Percentiles rank a stretch among this genome's conserved stretches.
These are phyloP conservation scores for Smittium culicis DNA, from an alignment of 371 early-diverging fungal species.

Conservation along the genomic window DNA sequence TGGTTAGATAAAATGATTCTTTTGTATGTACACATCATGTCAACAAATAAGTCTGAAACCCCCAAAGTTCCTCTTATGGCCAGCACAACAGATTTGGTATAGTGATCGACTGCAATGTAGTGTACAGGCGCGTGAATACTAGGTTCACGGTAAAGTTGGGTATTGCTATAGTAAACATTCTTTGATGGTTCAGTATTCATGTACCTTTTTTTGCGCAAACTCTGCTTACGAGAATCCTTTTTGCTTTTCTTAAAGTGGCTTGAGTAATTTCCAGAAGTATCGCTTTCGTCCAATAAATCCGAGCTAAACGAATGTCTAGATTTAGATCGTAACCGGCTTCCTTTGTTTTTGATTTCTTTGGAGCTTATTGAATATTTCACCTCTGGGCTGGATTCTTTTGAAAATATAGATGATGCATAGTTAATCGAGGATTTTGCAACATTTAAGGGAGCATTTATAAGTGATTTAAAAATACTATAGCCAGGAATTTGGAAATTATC, in stretches of 20 bases:
- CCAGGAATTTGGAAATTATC: background rate
- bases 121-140: slow-evolving; percentile 62
- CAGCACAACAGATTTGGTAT: slow-evolving; percentile 54
- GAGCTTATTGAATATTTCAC: background rate
- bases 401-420: background rate
- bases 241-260: background rate
- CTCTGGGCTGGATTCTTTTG: background rate
- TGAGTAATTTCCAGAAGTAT: background rate
- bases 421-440: background rate
- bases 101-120: slow-evolving; percentile 70
- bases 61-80: slow-evolving; percentile 85
- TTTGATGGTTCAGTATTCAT: background rate
- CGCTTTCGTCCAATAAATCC: background rate
- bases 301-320: too few species aligned
- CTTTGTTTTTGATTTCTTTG: background rate
- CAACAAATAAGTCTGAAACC: slow-evolving; percentile 69
- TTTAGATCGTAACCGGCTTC: background rate
- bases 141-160: slow-evolving; percentile 32
- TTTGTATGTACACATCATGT: slow-evolving; percentile 66
- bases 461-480: background rate
- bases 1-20: slow-evolving; percentile 39
- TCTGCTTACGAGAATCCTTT: background rate
- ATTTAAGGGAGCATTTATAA: background rate
- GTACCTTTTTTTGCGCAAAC: background rate
- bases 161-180: background rate